phyloP scores from a whole-genome alignment of 1,284 basidiomycete genomes.

The Peniophora sp. region DNA sequence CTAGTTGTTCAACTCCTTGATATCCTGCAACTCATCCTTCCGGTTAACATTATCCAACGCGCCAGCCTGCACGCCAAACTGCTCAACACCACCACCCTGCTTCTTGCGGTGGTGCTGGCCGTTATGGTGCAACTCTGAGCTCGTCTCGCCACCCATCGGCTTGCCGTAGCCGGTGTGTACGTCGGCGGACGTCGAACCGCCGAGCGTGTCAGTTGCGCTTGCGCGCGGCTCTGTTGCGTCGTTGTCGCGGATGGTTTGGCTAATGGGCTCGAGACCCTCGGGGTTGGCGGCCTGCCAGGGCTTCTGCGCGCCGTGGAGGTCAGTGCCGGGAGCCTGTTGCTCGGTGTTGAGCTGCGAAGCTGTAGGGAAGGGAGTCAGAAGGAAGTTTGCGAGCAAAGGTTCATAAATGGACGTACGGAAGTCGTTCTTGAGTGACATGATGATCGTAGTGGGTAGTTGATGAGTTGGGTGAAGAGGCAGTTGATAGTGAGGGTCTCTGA shows the following conservation, averaged over 20 bases:
- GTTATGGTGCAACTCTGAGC: conserved; percentile 24
- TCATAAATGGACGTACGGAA: too few relatives aligned
- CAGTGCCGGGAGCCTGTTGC: neutral
- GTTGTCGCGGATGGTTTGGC: neutral
- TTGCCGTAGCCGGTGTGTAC: conserved; percentile 23
- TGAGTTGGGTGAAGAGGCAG: too few relatives aligned
- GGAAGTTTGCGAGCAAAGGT: neutral
- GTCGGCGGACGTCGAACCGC: conserved; percentile 24
- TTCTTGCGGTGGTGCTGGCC: conserved; percentile 22
- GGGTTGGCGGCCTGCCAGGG: neutral
- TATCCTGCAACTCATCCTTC: neutral
- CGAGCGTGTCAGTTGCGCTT: conserved; percentile 1
- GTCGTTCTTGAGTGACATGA: too few relatives aligned
- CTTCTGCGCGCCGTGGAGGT: conserved; percentile 1
- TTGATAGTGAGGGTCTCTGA: too few relatives aligned
- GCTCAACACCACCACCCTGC: conserved; percentile 2
- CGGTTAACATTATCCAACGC: neutral
- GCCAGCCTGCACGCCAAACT: neutral
- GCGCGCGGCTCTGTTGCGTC: conserved; percentile 1
- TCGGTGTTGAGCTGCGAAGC: neutral
- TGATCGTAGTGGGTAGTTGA: too few relatives aligned
- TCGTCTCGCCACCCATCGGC: conserved; percentile 23
- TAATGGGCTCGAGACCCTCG: neutral
- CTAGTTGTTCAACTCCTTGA: too few relatives aligned
- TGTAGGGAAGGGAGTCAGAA: neutral